Percentiles rank a stretch among this genome's conserved stretches.
Conservation (phyloP, 2,329 filamentous ascomycete genomes). For the Colletotrichum agaves region DNA sequence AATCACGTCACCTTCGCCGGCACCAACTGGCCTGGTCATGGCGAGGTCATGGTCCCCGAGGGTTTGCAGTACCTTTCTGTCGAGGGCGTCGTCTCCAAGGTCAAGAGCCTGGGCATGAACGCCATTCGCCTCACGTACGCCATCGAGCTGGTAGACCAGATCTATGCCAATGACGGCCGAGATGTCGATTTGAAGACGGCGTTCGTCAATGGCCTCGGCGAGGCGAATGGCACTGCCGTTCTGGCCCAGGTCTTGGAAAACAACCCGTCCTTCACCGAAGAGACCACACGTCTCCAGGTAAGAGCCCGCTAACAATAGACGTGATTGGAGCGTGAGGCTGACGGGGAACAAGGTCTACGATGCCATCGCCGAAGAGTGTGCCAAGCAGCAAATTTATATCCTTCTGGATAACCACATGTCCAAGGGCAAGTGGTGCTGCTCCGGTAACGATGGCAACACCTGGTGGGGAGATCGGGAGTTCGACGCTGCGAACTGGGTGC, state of each 20-base stretch:
- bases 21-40: slow-evolving; percentile 70
- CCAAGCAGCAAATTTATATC: slow-evolving; percentile 65
- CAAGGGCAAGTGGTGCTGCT: slow-evolving; percentile 68
- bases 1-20: slow-evolving; percentile 62
- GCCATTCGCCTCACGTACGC: slow-evolving; percentile 71
- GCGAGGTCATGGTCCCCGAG: slow-evolving; percentile 73
- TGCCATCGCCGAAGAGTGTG: slow-evolving; percentile 68
- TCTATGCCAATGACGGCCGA: slow-evolving; percentile 58
- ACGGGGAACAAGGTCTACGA: slow-evolving; percentile 56
- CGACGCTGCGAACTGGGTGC: slow-evolving; percentile 66
- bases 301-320: slow-evolving; percentile 34
- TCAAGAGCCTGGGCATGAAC: slow-evolving; percentile 71
- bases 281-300: slow-evolving; percentile 65
- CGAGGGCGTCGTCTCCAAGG: slow-evolving; percentile 61
- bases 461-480: slow-evolving; percentile 73
- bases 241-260: slow-evolving; percentile 63
- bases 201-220: slow-evolving; percentile 58
- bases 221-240: slow-evolving; percentile 62
- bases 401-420: slow-evolving; percentile 72
- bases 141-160: slow-evolving; percentile 72
- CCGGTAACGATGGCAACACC: slow-evolving; percentile 63
- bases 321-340: neutral
- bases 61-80: slow-evolving; percentile 72
- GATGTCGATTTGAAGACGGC: slow-evolving; percentile 59
- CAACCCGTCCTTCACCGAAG: slow-evolving; percentile 65